phyloP scores from a whole-genome alignment of 2,329 filamentous ascomycete species.

The Xylariaceae sp. region DNA sequence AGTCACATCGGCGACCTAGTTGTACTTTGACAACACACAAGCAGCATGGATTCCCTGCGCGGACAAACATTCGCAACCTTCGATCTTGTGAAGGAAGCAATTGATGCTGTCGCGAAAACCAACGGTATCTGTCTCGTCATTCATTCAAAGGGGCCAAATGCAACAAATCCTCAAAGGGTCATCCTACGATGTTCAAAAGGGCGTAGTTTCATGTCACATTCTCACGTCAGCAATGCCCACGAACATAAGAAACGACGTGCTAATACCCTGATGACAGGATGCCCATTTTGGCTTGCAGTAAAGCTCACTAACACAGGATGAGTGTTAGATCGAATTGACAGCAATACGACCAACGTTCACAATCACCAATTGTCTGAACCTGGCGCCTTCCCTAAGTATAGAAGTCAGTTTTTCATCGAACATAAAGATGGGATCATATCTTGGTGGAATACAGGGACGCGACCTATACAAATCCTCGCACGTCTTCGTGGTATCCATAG shows the following conservation, averaged over 20 bases:
- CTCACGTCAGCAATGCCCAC: neutral
- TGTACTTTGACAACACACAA: no score
- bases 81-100: neutral
- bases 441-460: neutral
- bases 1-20: no score
- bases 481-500: neutral
- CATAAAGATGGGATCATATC: neutral
- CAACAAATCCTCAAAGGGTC: neutral
- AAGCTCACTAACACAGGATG: no score
- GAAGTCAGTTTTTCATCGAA: neutral
- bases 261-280: neutral
- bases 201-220: neutral
- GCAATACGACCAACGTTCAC: neutral
- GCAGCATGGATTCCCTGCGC: neutral
- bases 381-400: neutral
- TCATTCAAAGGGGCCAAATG: neutral
- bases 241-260: neutral
- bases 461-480: neutral
- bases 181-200: neutral
- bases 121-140: neutral
- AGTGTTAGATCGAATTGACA: neutral
- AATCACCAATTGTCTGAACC: neutral
- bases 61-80: neutral
- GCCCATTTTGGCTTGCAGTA: neutral
- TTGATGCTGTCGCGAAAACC: neutral